Base-by-base conservation (phyloP, 257 asterid genomes). In the Striga asiatica region DNA sequence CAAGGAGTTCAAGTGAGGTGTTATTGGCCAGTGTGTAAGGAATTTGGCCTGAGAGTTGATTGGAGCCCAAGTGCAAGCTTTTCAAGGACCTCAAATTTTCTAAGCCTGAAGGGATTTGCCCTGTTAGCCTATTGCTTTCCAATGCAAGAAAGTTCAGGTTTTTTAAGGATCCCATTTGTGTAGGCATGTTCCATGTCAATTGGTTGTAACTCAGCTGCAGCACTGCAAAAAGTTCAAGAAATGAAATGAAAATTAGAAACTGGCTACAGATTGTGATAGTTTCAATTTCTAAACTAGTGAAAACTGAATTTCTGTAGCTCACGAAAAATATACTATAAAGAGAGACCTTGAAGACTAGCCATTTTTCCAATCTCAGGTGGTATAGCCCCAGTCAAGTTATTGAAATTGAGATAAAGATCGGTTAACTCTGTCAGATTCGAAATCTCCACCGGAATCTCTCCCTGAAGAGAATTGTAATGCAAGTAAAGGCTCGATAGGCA, bases 391-490 rank as follows among this genome's bases (percentile, higher is more conserved):
- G 85, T 74, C 13, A 92, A 64, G 60, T 78, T 79, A 59, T 92
- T 92, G 24, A 60, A 79, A 62, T 92, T 71, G 34, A 92, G 93
- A 68, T 88, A 92, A 27, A 92, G 83, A 71, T 92, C 95, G 54
- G 59, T 71, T 57, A 92, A 60, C 79, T 88, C 95, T 1, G 85
- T 76, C 43, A 92, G 83, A 66, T 79, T 76, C 34, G 86, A 88
- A 60, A 92, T 83, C 76, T 88, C 94, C 35, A 50, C 74, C 0
- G 99, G 99, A 9, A 92, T 75, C 10, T 78, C 78, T n/a, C 99
- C 99, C 0, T 69, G 73, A 81, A 92, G 67, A 35, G 69, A 71
- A 75, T 92, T 92, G 66, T 82, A 92, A 54, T 88, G 95, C 87
- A 92, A 62, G 71, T 69, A 92, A 18, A 92, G 83, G 1, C 87